Evolutionary conservation across 108 stramenopile species (phyloP), one percentile per base, ranked within the genome.

Genomic region (Conticribra weissflogii): DNA sequence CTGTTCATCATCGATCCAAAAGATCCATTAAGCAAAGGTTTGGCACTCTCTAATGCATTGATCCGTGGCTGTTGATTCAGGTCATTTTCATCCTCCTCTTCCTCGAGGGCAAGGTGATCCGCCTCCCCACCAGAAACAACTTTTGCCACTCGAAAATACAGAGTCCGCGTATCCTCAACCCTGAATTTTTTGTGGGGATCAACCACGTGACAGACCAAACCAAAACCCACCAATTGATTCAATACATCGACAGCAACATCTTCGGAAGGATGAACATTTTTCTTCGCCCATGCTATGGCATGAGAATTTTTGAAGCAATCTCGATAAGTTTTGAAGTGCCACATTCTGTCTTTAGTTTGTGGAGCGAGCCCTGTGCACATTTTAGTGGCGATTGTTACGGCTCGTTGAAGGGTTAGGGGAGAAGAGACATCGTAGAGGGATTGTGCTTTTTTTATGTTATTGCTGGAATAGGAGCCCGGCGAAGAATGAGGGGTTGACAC

Each of bases 251-350:
- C 68, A n/a, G 79, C 74, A 12, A 65, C 18, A 12, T 14, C 8
- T 59, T 76, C 74, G 2, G 62, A 32, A 2, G 28, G 0, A 29
- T 67, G 46, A 30, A 67, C 46, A 62, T 67, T 60, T 22, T 34
- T 29, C 0, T 61, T 44, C 7, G 81, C 71, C 71, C 71, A 81
- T 3, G 41, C 3, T 16, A 81, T 16, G 31, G 81, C 76, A 51
- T 78, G 76, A 15, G 71, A 45, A 29, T 70, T 31, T n/a, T 47
- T 59, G 49, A 81, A 81, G 31, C 81, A 81, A 17, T 66, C 19
- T 17, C 30, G 27, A 45, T 81, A 81, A 9, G 71, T 57, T 56
- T 78, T 78, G 59, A 77, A 73, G 17, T 70, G 63, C 72, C 76
- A 81, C n/a, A 36, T 62, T 54, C 81, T 41, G 32, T 81, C 81